These are phyloP conservation scores for Fusarium dlaminii DNA, from an alignment of 2,329 filamentous ascomycete species.

Conservation along the genomic window DNA sequence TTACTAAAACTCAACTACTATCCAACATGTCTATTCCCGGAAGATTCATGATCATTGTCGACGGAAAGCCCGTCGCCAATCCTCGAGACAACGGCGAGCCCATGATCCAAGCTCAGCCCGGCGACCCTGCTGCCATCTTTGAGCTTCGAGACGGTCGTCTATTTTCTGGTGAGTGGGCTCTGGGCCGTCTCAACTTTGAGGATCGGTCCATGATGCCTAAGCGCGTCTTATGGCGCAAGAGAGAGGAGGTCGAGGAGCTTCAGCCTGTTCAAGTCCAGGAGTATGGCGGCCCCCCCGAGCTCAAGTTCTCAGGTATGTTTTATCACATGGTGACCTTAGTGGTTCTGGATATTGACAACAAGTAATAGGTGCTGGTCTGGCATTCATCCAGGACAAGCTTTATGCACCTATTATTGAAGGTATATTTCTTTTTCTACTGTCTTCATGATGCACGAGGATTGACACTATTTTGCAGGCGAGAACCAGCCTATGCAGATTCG, in stretches of 20 bases:
- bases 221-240: not conserved
- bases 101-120: not conserved
- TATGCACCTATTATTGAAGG: not conserved
- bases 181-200: slow-evolving; percentile 1
- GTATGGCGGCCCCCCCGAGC: not conserved
- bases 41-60: slow-evolving; percentile 10
- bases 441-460: not conserved
- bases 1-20: too few species aligned
- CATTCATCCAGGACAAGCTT: not conserved
- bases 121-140: slow-evolving; percentile 9
- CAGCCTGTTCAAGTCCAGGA: not conserved
- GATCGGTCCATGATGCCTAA: slow-evolving; percentile 13
- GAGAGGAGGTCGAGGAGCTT: accelerated
- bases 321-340: accelerated
- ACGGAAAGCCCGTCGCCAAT: slow-evolving; percentile 2
- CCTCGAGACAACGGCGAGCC: not conserved
- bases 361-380: not conserved
- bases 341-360: not conserved
- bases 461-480: not conserved
- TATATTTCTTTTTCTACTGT: accelerated
- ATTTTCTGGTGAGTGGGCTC: not conserved
- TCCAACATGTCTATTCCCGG: not conserved
- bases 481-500: not conserved
- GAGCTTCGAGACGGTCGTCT: not conserved
- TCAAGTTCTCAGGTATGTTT: slow-evolving; percentile 5